Base-by-base conservation (phyloP, 2,329 filamentous ascomycete genomes). In the Aspergillus thermomutatus region DNA sequence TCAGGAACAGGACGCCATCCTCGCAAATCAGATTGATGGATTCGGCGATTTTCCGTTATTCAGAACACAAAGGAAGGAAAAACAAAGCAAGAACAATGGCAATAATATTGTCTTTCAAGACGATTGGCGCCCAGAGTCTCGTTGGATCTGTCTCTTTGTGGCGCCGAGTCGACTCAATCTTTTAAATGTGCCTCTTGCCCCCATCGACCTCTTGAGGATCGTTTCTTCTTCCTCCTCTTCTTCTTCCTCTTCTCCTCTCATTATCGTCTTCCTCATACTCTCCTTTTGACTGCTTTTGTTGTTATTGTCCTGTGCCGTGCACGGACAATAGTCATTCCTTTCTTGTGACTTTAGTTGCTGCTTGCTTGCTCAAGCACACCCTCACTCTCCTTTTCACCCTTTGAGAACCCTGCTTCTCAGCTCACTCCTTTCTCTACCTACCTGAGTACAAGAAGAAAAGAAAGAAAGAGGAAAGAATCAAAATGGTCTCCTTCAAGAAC, bases 401-500 rank as follows among this genome's bases (percentile, higher is more conserved):
- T 56, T 40, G 64, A 66, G 65, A 67, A 64, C 60, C 49, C 60
- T 60, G 50, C 23, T 64, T 62, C 55, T 63, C 61, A 34, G 52
- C 49, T 53, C 57, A n/a, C 23, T 54, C 45, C 56, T 61, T 56
- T 37, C 50, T 54, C 56, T 43, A 53, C 34, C 50, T 60, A 48
- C 53, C 56, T 59, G 62, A 31, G 31, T 47, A 55, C 25, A 62
- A 68, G 63, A 68, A 65, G 61, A 56, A 58, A 41, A 50, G 28
- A 49, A 40, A 49, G 34, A n/a, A 46, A 41, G 56, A 50, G 46
- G 52, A 27, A 48, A 50, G 43, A 50, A 43, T 46, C 61, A 72
- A 64, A 63, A 77, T 77, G 75, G 72, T 72, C 59, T 73, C 70
- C 55, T 71, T 74, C 66, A 72, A 69, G 57, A 59, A 68, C 50